phyloP scores from a whole-genome alignment of 768 basidiomycete species.

The Amanita fuliginea region DNA sequence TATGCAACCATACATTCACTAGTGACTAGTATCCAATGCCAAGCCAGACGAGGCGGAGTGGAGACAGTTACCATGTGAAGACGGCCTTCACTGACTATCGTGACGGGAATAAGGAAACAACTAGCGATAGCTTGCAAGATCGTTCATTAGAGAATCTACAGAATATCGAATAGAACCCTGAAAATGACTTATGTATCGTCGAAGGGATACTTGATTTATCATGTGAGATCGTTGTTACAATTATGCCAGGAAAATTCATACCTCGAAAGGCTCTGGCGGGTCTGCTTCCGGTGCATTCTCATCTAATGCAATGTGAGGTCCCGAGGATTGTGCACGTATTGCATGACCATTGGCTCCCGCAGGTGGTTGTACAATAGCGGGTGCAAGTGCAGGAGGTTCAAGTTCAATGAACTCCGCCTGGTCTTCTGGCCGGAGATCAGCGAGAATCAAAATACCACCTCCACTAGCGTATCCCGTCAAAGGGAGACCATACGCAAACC shows the following conservation, averaged over 20 bases:
- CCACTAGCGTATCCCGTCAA: constrained; percentile 66
- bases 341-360: constrained; percentile 21
- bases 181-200: constrained; percentile 38
- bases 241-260: constrained; percentile 23
- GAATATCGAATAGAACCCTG: background rate
- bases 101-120: no score
- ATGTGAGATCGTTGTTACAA: constrained; percentile 5
- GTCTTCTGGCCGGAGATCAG: constrained; percentile 61
- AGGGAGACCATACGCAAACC: constrained; percentile 15
- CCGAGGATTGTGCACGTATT: constrained; percentile 21
- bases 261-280: constrained; percentile 78
- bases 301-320: constrained; percentile 56
- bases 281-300: constrained; percentile 64
- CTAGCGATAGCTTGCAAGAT: no score
- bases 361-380: constrained; percentile 16
- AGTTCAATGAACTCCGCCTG: constrained; percentile 66
- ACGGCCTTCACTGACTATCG: no score
- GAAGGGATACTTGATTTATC: constrained; percentile 56
- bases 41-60: no score
- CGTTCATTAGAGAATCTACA: constrained; percentile 5
- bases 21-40: no score
- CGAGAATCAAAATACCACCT: constrained; percentile 79
- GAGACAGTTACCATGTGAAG: no score
- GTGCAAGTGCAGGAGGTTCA: constrained; percentile 23
- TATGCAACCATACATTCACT: no score